These are phyloP conservation scores for Infundibulicybe gibba DNA, from an alignment of 768 basidiomycete genomes.

Conservation along the genomic window DNA sequence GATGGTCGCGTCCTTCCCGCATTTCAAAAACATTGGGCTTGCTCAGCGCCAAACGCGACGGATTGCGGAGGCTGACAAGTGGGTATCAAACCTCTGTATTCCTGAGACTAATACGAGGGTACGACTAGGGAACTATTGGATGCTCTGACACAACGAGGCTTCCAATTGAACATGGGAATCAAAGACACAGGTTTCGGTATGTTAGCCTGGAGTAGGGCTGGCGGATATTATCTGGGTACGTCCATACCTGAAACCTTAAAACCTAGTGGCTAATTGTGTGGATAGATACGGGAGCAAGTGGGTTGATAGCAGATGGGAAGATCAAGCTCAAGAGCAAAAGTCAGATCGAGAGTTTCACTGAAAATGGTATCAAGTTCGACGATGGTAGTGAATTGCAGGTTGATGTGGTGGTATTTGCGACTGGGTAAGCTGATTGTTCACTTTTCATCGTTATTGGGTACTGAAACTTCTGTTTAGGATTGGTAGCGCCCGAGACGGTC, in stretches of 20 bases:
- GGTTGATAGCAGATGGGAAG: slow-evolving; percentile 61
- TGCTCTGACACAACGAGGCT: background rate
- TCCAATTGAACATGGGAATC: background rate
- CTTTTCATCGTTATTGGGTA: slow-evolving; percentile 13
- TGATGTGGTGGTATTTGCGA: slow-evolving; percentile 58
- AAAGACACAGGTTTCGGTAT: background rate
- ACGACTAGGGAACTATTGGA: background rate
- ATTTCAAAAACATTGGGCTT: slow-evolving; percentile 23
- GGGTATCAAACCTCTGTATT: slow-evolving; percentile 5
- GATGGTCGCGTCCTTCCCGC: slow-evolving; percentile 44
- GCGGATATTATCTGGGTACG: slow-evolving; percentile 3
- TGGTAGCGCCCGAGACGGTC: slow-evolving; percentile 35
- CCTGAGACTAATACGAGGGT: background rate
- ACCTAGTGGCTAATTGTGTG: slow-evolving; percentile 1
- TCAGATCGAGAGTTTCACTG: slow-evolving; percentile 41
- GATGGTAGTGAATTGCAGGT: slow-evolving; percentile 42
- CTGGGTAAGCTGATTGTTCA: slow-evolving; percentile 34
- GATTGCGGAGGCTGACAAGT: slow-evolving; percentile 58
- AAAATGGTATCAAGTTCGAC: slow-evolving; percentile 42
- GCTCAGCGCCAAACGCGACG: slow-evolving; percentile 26
- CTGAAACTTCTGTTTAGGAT: slow-evolving; percentile 27
- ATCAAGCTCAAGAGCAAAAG: slow-evolving; percentile 68
- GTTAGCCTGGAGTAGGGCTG: background rate
- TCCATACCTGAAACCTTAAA: background rate
- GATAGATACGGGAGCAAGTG: slow-evolving; percentile 55